Evolutionary conservation across 345 rosid genomes (phyloP), one percentile per base, ranked within the genome.

Genomic region (Streptanthus diversifolius): DNA sequence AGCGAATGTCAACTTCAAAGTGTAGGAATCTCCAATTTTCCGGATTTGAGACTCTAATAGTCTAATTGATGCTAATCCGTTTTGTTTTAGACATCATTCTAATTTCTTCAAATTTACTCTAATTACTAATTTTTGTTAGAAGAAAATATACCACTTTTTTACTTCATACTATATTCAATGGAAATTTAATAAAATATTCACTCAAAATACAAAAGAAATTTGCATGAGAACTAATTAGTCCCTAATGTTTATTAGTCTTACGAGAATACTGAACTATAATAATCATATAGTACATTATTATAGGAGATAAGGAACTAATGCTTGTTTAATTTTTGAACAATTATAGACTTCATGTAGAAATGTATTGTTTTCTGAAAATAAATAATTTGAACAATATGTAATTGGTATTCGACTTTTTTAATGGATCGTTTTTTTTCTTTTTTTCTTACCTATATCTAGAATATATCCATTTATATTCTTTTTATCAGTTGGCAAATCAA

Each of bases 1-100:
- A 66, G 54, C 68, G 67, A 44, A 58, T 74, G 66, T 66, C 72
- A 66, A 73, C 40, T 47, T 66, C 77, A 66, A 15, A n/a, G 35
- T 55, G 58, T 65, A 32, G 49, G 64, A 61, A 49, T 41, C 61
- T 39, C 24, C 21, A 29, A 36, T 24, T 30, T 47, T 11, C 48
- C n/a, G 32, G 36, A 35, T 60, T 47, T 35, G 64, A 43, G 43
- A 52, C 44, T 55, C 52, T 29, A 30, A 13, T 55, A 21, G 32
- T 55, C 52, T 29, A 30, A 13, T 55, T 32, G 32, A 51, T 49
- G 41, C 59, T 33, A 51, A 60, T 71, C 51, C n/a, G 25, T 39
- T 60, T 71, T 17, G 8, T 36, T 13, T 17, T 49, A 24, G 24
- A 47, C 14, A 39, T 8, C n/a, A 2, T 53, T 53, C 15, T 7